Evolutionary conservation across 2,329 filamentous ascomycete genomes (phyloP), one percentile per base, ranked within the genome.

Genomic region (Alternaria metachromatica): DNA sequence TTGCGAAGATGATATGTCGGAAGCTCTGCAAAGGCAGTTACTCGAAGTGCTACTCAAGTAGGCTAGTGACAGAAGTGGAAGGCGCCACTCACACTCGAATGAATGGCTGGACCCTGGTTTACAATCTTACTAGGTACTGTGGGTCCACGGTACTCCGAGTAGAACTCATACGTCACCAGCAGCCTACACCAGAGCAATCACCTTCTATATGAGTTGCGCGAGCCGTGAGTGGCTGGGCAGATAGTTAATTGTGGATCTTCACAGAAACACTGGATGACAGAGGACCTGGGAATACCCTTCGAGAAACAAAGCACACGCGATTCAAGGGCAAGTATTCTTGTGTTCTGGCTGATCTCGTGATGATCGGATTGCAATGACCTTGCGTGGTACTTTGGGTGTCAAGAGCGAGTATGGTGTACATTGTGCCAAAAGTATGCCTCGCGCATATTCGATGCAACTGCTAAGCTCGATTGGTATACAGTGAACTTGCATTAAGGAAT

Each of bases 401-500:
- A 33, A 15, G 30, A 33, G 30, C 0, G 15, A 33, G 30, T 33
- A 0, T 37, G 5, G 33, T 41, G 3, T 41, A n/a, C 15, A 10
- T 41, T n/a, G 33, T 41, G 33, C 33, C 15, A 3, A 5, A 37
- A 3, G 15, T 2, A 0, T 0, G 2, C 33, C 33, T n/a, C 15
- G 33, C 8, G 33, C 33, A 5, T 10, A n/a, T 10, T 41, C 15
- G 15, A 41, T 5, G 15, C 0, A 10, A 41, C 2, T n/a, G 6
- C 2, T 41, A 41, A 41, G 33, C 33, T 41, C 33, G 8, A 10
- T 10, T n/a, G 15, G 4, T 10, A 41, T n/a, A 41, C 33, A 41
- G 2, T 41, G 2, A 3, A 1, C 33, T 41, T n/a, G 1, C 2
- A 41, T 10, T n/a, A n/a, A n/a, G 33, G 0, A 3, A 41, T 41